Conservation (phyloP, 495 filamentous ascomycete species). For the Podospora comata region DNA sequence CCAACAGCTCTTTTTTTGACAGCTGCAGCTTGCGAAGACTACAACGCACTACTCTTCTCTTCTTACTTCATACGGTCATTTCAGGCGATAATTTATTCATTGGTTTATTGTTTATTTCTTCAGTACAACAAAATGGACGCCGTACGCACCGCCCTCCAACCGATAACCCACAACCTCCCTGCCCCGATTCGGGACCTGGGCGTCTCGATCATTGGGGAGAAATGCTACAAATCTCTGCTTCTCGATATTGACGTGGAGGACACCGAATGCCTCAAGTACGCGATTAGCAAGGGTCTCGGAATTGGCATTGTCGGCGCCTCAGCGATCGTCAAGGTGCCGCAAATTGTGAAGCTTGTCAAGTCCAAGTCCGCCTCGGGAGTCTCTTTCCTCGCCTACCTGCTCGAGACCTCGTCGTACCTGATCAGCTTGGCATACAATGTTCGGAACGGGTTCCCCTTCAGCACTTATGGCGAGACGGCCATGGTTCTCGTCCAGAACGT, state of each 20-base stretch:
- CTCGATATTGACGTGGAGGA: conserved; percentile 73
- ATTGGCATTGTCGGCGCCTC: conserved; percentile 87
- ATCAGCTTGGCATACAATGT: conserved; percentile 87
- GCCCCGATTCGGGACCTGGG: conserved; percentile 70
- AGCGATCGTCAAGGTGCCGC: conserved; percentile 89
- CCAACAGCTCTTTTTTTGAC: not conserved
- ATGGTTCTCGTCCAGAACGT: conserved; percentile 90
- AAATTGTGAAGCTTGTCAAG: conserved; percentile 83
- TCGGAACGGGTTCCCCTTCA: conserved; percentile 87
- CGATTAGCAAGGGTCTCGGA: conserved; percentile 86
- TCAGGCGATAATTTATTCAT: not conserved
- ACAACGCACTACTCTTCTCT: not conserved
- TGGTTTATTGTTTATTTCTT: not conserved
- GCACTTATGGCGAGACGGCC: conserved; percentile 91
- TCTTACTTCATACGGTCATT: not conserved
- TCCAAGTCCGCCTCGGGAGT: conserved; percentile 78
- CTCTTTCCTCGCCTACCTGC: conserved; percentile 82
- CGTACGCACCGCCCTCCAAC: conserved; percentile 65
- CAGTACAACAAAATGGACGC: conserved; percentile 44
- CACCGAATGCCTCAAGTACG: conserved; percentile 76
- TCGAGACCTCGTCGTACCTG: conserved; percentile 81
- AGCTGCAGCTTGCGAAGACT: not conserved
- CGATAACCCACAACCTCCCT: conserved; percentile 76
- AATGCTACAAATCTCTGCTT: conserved; percentile 79
- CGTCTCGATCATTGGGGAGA: conserved; percentile 71